phyloP scores from a whole-genome alignment of 805 yeast genomes.

The Metschnikowia aberdeeniae region DNA sequence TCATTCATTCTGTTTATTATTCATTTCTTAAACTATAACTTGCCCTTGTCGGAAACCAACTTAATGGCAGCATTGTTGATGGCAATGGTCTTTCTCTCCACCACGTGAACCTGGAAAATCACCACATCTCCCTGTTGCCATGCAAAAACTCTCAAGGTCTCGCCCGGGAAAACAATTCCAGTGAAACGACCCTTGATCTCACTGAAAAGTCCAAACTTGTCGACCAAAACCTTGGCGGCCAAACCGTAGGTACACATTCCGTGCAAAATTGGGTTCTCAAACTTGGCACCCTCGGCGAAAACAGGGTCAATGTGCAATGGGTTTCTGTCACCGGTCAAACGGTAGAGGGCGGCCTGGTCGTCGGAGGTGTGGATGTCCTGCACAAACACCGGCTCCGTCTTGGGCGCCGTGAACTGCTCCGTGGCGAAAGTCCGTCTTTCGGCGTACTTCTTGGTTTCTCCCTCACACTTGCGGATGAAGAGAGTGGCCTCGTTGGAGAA shows the following conservation, averaged over 20 bases:
- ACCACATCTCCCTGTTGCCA: constrained; percentile 78
- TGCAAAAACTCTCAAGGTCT: constrained; percentile 70
- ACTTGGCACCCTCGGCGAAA: constrained; percentile 84
- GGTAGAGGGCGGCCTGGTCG: constrained; percentile 84
- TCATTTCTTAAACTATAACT: constrained; percentile 24
- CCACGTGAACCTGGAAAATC: constrained; percentile 75
- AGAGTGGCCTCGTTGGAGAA: constrained; percentile 81
- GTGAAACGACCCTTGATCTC: constrained; percentile 90
- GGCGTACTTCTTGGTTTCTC: constrained; percentile 44
- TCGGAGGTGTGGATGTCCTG: constrained; percentile 51
- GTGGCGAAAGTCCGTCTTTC: constrained; percentile 59
- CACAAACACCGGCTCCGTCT: constrained; percentile 61
- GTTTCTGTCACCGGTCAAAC: constrained; percentile 90
- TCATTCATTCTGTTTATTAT: too few species aligned
- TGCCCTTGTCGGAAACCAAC: constrained; percentile 38
- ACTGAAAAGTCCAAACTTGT: constrained; percentile 73
- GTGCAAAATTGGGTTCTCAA: constrained; percentile 83
- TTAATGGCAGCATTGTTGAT: constrained; percentile 86
- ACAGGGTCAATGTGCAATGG: constrained; percentile 93
- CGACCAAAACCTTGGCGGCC: constrained; percentile 68
- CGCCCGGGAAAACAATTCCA: constrained; percentile 93
- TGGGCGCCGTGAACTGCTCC: constrained; percentile 59
- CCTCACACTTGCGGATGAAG: constrained; percentile 75
- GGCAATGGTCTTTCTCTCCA: constrained; percentile 73
- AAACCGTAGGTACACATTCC: constrained; percentile 89